A percentile compares a stretch with the other conserved stretches of the same genome.
These are phyloP conservation scores for Penicillium odoratum DNA, from an alignment of 495 filamentous ascomycete genomes.

Conservation along the genomic window DNA sequence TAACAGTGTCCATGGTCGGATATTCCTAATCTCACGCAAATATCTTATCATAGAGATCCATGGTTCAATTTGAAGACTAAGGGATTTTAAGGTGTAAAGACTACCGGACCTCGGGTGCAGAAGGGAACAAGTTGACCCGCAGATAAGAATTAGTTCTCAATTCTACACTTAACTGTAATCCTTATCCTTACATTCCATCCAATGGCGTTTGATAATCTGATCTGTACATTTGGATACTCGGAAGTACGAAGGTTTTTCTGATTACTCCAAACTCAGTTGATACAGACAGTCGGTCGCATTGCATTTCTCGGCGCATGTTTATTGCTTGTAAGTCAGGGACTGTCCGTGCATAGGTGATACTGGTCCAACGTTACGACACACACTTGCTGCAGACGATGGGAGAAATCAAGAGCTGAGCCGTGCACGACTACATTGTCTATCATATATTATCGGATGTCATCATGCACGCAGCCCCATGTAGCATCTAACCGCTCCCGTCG, in stretches of 20 bases:
- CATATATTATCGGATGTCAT: slow-evolving; percentile 14
- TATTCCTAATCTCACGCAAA: too few species aligned
- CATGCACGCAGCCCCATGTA: slow-evolving; percentile 1
- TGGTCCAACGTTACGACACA: slow-evolving; percentile 11
- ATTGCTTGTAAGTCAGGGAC: background rate
- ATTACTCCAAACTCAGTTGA: background rate
- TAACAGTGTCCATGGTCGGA: slow-evolving; percentile 3
- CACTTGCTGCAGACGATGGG: slow-evolving; percentile 16
- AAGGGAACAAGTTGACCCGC: background rate
- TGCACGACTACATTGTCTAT: slow-evolving; percentile 13
- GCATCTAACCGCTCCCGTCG: slow-evolving; percentile 1
- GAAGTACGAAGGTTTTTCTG: background rate
- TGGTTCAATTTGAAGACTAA: background rate
- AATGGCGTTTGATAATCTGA: background rate
- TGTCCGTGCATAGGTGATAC: slow-evolving; percentile 4
- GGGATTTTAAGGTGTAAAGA: slow-evolving; percentile 2
- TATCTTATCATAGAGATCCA: slow-evolving; percentile 2
- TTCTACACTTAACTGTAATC: background rate
- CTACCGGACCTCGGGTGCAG: background rate
- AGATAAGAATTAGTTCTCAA: background rate
- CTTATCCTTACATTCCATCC: background rate
- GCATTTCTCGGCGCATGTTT: slow-evolving; percentile 6
- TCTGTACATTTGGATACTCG: background rate
- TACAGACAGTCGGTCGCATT: background rate
- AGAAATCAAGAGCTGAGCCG: slow-evolving; percentile 21